Percentiles rank a stretch among this genome's conserved stretches.
These are phyloP conservation scores for Termitomyces sp. DNA, from an alignment of 768 basidiomycete species.

Conservation along the genomic window DNA sequence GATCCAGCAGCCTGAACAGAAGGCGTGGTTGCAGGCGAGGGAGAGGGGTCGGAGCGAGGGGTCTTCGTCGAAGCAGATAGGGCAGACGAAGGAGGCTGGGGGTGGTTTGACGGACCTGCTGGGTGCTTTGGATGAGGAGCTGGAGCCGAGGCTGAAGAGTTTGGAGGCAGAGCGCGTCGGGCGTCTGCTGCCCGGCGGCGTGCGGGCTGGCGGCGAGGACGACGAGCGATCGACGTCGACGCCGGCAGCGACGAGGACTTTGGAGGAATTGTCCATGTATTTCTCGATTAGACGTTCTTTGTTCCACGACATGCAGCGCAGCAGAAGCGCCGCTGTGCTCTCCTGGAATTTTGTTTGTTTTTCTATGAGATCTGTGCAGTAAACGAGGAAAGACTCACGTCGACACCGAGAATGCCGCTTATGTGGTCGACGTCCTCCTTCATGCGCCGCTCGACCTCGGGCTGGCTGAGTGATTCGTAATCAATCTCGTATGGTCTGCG, in stretches of 20 bases:
- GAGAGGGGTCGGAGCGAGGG: conserved; percentile 54
- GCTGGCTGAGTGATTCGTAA: conserved; percentile 69
- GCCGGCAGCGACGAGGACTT: conserved; percentile 71
- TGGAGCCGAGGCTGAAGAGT: conserved; percentile 24
- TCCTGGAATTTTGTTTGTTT: conserved; percentile 22
- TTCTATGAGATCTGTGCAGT: neutral
- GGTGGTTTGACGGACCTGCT: neutral
- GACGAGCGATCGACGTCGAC: conserved; percentile 37
- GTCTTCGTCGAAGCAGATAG: conserved; percentile 87
- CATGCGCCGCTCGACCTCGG: conserved; percentile 75
- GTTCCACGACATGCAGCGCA: conserved; percentile 90
- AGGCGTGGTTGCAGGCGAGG: conserved; percentile 78
- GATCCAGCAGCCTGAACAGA: conserved; percentile 81
- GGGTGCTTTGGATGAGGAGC: neutral
- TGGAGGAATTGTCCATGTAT: conserved; percentile 88
- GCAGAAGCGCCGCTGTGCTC: conserved; percentile 66
- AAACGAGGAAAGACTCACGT: conserved; percentile 47
- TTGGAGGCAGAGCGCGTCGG: conserved; percentile 31
- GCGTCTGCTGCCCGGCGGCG: conserved; percentile 22
- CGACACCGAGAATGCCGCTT: conserved; percentile 79
- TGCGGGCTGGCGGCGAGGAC: conserved; percentile 25
- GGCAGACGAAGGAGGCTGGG: conserved; percentile 65
- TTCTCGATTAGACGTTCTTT: conserved; percentile 93
- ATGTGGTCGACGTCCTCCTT: conserved; percentile 79
- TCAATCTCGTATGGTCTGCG: conserved; percentile 80